Base-by-base conservation (phyloP, 768 basidiomycete genomes). In the Boletus sp. region DNA sequence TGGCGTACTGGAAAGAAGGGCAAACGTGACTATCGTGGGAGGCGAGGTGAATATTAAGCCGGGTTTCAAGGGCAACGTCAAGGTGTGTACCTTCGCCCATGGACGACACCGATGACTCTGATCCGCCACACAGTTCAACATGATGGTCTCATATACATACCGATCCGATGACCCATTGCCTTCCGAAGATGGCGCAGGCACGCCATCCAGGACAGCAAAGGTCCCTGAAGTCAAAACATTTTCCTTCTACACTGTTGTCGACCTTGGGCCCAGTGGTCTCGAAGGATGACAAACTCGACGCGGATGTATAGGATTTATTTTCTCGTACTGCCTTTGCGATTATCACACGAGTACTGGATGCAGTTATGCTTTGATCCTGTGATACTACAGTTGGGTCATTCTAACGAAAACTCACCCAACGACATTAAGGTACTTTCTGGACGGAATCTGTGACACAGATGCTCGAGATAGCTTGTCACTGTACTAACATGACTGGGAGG, bases 81-180 rank as follows among this genome's bases (percentile, higher is more conserved):
- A 87, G 79, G 94, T 95, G 52, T 39, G 85, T 67, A 27, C 49
- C 32, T 30, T 32, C 39, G 23, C 4, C 34, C 25, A 33, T 38
- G 30, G 35, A 44, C 21, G 25, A 32, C 10, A 30, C 25, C 8
- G 4, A 29, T 5, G 32, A 15, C 41, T 55, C 41, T 66, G 25
- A 57, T 34, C 32, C 8, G 11, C 9, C 47, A n/a, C 33, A 39
- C 69, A 98, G 95, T 94, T 94, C 70, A 94, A 94, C 63, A 87
- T 98, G 83, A 81, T 94, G 57, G 88, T 99, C 2, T 84, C 92
- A 3, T 98, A 93, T 70, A 96, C 93, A 0, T 99, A 98, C 68
- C 83, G 89, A 33, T 88, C 92, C 0, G 96, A 98, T 64, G 95
- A 97, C 56, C 79, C 85, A 23, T 77, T 83, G 3, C 81, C 83